Percentiles rank a stretch among this genome's conserved stretches.
phyloP scores from a whole-genome alignment of 2,329 filamentous ascomycete species.

The Penicillium sp. region DNA sequence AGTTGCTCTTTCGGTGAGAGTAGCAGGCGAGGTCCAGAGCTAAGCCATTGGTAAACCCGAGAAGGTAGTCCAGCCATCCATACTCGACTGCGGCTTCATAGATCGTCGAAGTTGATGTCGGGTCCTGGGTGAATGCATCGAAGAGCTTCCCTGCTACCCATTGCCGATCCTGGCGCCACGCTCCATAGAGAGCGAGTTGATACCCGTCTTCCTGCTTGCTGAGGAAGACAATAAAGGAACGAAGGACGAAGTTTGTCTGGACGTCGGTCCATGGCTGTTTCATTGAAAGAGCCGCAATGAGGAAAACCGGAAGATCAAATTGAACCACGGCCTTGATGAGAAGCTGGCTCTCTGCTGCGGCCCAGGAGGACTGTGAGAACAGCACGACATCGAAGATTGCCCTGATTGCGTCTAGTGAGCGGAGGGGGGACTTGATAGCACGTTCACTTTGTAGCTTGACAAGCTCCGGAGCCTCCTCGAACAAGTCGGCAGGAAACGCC shows the following conservation, averaged over 20 bases:
- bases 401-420: slow-evolving; percentile 80
- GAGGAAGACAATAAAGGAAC: slow-evolving; percentile 76
- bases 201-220: slow-evolving; percentile 75
- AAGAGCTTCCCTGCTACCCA: slow-evolving; percentile 84
- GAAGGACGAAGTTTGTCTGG: slow-evolving; percentile 51
- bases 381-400: slow-evolving; percentile 66
- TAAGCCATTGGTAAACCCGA: slow-evolving; percentile 78
- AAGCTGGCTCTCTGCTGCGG: slow-evolving; percentile 55
- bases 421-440: slow-evolving; percentile 81
- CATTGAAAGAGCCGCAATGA: slow-evolving; percentile 51
- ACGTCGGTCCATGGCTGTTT: slow-evolving; percentile 52
- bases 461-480: slow-evolving; percentile 60
- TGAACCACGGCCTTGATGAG: slow-evolving; percentile 64
- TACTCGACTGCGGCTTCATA: slow-evolving; percentile 80
- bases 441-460: slow-evolving; percentile 62
- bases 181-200: slow-evolving; percentile 84
- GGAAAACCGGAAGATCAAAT: slow-evolving; percentile 51
- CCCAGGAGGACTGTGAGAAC: slow-evolving; percentile 59
- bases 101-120: slow-evolving; percentile 67
- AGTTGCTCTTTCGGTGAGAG: slow-evolving; percentile 76
- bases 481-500: slow-evolving; percentile 70
- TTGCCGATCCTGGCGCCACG: slow-evolving; percentile 86
- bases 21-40: slow-evolving; percentile 84
- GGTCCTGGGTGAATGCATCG: slow-evolving; percentile 70
- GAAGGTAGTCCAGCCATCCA: slow-evolving; percentile 79